A percentile compares a stretch with the other conserved stretches of the same genome.
phyloP scores from a whole-genome alignment of 768 basidiomycete genomes.

The Lentinula lateritia region DNA sequence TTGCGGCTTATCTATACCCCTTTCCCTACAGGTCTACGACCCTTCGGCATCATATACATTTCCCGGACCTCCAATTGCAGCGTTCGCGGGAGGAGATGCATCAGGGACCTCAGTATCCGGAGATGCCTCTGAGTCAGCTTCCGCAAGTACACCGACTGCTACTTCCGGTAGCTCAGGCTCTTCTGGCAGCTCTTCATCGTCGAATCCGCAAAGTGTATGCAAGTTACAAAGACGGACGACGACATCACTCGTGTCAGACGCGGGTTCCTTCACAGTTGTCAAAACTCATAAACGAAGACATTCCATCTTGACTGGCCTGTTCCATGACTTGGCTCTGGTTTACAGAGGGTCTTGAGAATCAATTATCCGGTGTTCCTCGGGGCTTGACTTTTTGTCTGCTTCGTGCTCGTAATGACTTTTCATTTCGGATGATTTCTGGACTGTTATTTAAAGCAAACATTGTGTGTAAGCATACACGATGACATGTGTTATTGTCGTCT shows the following conservation, averaged over 20 bases:
- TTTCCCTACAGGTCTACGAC: slow-evolving; percentile 9
- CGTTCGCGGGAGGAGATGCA: background rate
- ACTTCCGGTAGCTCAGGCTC: background rate
- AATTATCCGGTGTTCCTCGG: too few relatives aligned
- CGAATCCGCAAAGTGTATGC: background rate
- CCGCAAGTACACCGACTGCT: background rate
- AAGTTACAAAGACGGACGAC: background rate
- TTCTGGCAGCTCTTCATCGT: background rate
- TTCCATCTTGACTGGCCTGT: background rate
- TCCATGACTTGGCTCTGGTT: background rate
- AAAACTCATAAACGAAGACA: background rate
- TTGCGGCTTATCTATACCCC: background rate
- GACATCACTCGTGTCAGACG: background rate
- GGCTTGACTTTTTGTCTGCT: background rate
- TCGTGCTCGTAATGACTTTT: background rate
- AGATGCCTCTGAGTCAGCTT: background rate
- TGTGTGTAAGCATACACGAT: background rate
- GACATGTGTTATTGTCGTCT: background rate
- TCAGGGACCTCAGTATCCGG: background rate
- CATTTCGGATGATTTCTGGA: background rate
- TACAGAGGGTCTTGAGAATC: background rate
- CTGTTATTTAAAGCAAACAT: background rate
- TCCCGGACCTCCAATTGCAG: slow-evolving; percentile 32
- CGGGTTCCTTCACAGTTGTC: background rate
- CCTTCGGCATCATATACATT: slow-evolving; percentile 20